Percentiles rank a stretch among this genome's conserved stretches.
Conservation (phyloP, 1,139 yeast genomes). For the Pichia sp. region DNA sequence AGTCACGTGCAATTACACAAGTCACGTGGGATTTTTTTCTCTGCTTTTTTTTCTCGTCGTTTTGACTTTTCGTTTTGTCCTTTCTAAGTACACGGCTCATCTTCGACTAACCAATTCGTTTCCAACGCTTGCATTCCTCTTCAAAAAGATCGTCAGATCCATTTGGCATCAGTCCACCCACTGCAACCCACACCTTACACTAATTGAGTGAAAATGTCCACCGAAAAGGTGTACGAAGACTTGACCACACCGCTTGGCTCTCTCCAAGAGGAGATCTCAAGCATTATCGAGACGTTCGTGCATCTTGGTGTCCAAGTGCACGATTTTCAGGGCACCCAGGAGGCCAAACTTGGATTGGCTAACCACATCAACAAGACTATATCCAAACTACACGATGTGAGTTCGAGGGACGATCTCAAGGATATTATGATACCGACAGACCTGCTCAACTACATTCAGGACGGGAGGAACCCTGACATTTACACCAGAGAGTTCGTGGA, state of each 20-base stretch:
- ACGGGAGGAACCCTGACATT: slow-evolving; percentile 95
- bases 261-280: slow-evolving; percentile 59
- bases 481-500: slow-evolving; percentile 95
- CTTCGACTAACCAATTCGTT: no score
- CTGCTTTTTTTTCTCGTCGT: no score
- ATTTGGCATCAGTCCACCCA: no score
- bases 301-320: slow-evolving; percentile 90
- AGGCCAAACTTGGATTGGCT: slow-evolving; percentile 53
- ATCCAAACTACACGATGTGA: slow-evolving; percentile 20
- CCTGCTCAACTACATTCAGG: slow-evolving; percentile 81
- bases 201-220: no score
- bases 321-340: slow-evolving; percentile 84
- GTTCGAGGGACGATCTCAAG: slow-evolving; percentile 26
- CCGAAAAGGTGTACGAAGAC: slow-evolving; percentile 28
- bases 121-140: no score
- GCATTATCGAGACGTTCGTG: slow-evolving; percentile 76
- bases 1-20: no score
- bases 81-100: no score
- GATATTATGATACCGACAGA: slow-evolving; percentile 65
- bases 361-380: slow-evolving; percentile 31
- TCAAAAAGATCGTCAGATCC: no score
- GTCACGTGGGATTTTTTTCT: no score
- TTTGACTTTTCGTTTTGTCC: no score
- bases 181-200: no score
- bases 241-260: slow-evolving; percentile 41